Evolutionary conservation across 345 rosid genomes (phyloP).

Genomic region (Cardiospermum halicacabum): DNA sequence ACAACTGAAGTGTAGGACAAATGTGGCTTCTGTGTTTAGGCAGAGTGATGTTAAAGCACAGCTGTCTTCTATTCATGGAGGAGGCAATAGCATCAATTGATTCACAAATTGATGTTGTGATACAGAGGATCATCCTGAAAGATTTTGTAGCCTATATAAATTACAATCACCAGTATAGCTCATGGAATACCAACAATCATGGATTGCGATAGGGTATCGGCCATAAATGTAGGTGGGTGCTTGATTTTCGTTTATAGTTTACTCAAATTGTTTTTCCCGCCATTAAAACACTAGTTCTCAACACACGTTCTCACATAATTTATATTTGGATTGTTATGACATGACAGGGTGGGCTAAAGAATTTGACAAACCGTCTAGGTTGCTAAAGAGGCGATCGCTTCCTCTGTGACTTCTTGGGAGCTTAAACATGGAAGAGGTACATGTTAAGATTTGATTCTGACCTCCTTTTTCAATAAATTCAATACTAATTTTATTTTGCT

Average conservation of each 20-base stretch:
- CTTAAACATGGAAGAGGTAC: no score
- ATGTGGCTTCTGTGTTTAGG: conserved; percentile 90
- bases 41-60: conserved; percentile 80
- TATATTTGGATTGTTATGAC: neutral
- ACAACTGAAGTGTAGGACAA: conserved; percentile 98
- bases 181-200: conserved; percentile 96
- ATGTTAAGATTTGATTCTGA: no score
- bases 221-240: conserved; percentile 62
- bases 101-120: conserved; percentile 81
- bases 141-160: conserved; percentile 71
- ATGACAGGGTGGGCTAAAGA: conserved; percentile 67
- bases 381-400: conserved; percentile 70
- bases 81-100: conserved; percentile 98
- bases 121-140: conserved; percentile 85
- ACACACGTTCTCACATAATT: no score
- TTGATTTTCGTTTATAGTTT: neutral
- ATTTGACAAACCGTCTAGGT: conserved; percentile 64
- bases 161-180: conserved; percentile 93
- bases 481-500: no score
- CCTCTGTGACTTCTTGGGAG: no score
- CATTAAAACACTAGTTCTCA: neutral
- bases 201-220: conserved; percentile 90
- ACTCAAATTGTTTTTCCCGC: no score
- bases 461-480: no score
- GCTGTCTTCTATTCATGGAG: conserved; percentile 78